Evolutionary conservation across 176 grass and related monocot species (phyloP), one percentile per base, ranked within the genome.

Genomic region (Oryza glaberrima): DNA sequence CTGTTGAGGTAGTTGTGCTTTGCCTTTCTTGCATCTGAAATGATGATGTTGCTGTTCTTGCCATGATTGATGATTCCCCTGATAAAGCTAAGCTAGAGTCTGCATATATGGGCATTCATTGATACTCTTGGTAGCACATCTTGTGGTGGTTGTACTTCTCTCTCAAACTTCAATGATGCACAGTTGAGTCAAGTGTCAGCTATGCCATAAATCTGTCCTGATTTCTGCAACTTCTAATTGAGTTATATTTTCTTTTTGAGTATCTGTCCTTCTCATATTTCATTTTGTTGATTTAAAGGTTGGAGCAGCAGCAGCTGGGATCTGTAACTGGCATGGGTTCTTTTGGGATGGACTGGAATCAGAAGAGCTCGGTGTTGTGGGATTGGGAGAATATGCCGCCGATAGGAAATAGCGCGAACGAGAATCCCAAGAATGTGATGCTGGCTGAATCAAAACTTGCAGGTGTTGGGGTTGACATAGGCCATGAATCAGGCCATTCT

Each of bases 301-400:
- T 79, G 71, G 28, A 91, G 86, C 72, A 43, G 86, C 67, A 43
- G 72, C 54, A 13, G 43, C 60, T 67, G 54, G 48, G 65, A 71
- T 71, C 58, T 84, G 66, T 15, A 9, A 8, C 70, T 76, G 48
- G 45, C 48, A 90, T 87, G 86, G 77, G 82, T 58, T 92, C 86
- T 1, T 92, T 88, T 28, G 78, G 75, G 78, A 88, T 92, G 90
- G 90, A 92, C 69, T 92, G 90, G 86, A 92, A 65, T 51, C 90
- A 82, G 41, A 92, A 79, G 90, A 77, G 79, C 12, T 70, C 82
- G 0, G 32, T 86, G 49, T 15, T 88, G 48, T 92, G 90, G 90
- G 90, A 92, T 49, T 92, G 90, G 90, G 90, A 82, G 28, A 86
- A 88, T 70, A 75, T 82, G 11, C 77, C 30, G 0, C 68, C 41